Base-by-base conservation (phyloP, 208 protist species). In the Crithidia expoeki region DNA sequence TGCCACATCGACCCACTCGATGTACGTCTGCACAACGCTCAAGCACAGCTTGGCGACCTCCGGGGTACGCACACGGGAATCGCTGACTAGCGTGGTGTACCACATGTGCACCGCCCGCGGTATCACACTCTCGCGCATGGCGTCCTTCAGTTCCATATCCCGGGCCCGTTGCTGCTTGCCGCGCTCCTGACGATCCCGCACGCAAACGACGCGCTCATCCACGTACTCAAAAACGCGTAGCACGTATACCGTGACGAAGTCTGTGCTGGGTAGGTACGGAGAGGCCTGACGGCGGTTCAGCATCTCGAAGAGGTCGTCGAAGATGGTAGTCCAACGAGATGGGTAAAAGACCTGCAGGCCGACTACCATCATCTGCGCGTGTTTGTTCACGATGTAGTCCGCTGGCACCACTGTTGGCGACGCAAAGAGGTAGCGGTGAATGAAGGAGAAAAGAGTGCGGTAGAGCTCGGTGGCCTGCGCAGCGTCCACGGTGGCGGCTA, bases 181-280 rank as follows among this genome's bases (percentile, higher is more conserved):
- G 4, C 78, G 78, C 57, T 91, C 83, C 66, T 75, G 68, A 2
- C 79, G 84, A 32, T 78, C 79, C 2, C 81, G 83, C 60, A 88
- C 84, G n/a, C 72, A 85, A 57, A 94, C 86, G 7, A 94, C 85
- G 19, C 81, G 79, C 63, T 96, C 90, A 65, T 96, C 88, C 58
- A 96, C 79, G 68, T 85, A 91, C 72, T 96, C 86, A 66, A 96
- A 93, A n/a, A 96, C 58, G 38, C 88, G 83, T 27, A 96, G 51
- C 32, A 92, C 73, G 57, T 95, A 95, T 1, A 88, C 61, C 9
- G 75, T 85, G 0, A 83, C 81, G 25, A 74, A 44, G 64, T 81
- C 68, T 1, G 72, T 52, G 47, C 83, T 81, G 32, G 76, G 44
- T 19, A 63, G 42, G 23, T 67, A 69, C 16, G 78, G 51, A 9